These are phyloP conservation scores for Diaporthe sp. DNA, from an alignment of 2,329 filamentous ascomycete genomes.

Conservation along the genomic window DNA sequence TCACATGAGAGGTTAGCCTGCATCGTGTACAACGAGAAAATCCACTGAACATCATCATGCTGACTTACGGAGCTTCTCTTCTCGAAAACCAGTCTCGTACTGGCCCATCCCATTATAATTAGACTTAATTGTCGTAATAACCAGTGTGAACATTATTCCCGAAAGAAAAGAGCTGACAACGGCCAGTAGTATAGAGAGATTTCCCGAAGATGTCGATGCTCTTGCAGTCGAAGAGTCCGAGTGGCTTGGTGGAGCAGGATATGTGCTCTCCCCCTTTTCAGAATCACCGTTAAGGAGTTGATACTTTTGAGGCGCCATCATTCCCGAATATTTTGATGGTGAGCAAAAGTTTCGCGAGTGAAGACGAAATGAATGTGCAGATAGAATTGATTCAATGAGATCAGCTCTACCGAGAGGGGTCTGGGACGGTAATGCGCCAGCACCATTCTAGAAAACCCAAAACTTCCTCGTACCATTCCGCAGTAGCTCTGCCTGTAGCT, in stretches of 20 bases:
- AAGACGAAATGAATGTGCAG: background rate
- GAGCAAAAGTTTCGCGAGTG: background rate
- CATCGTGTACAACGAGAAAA: too few relatives aligned
- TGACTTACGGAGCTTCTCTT: constrained; percentile 6
- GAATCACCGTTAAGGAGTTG: background rate
- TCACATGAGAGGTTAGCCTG: too few relatives aligned
- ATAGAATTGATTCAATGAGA: background rate
- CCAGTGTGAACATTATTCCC: background rate
- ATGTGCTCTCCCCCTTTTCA: background rate
- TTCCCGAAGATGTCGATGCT: background rate
- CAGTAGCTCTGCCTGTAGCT: background rate
- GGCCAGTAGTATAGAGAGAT: background rate
- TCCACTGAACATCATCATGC: too few relatives aligned
- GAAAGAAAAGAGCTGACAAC: background rate
- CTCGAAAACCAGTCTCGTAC: background rate
- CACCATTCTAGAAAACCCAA: background rate
- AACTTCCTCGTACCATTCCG: background rate
- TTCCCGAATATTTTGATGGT: background rate
- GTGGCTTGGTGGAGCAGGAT: too few relatives aligned
- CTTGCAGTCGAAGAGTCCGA: background rate
- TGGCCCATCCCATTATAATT: background rate
- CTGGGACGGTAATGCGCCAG: background rate
- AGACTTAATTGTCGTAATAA: background rate
- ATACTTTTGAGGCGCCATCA: background rate
- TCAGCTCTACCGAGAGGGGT: background rate